A percentile compares a stretch with the other conserved stretches of the same genome.
Conservation (phyloP, 2,329 filamentous ascomycete genomes). For the Aspergillus spinulosporus region DNA sequence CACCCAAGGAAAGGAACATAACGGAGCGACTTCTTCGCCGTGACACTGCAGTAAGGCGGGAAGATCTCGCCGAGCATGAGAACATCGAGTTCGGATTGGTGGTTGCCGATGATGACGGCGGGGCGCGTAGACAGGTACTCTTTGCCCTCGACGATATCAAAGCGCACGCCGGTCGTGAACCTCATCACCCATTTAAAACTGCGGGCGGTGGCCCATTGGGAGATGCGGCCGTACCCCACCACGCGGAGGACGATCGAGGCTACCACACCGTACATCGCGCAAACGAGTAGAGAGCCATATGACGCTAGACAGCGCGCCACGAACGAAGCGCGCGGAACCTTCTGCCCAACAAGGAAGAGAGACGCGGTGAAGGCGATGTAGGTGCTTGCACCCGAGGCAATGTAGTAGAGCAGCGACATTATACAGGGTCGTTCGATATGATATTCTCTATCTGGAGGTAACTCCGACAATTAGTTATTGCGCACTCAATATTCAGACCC, state of each 20-base stretch:
- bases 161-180: conserved; percentile 72
- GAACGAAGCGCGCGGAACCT: conserved; percentile 47
- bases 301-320: conserved; percentile 48
- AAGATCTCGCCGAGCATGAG: conserved; percentile 87
- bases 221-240: conserved; percentile 69
- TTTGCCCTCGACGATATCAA: conserved; percentile 68
- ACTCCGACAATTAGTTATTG: not conserved
- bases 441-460: not conserved
- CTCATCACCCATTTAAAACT: conserved; percentile 79
- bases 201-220: conserved; percentile 82
- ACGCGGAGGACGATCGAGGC: conserved; percentile 71
- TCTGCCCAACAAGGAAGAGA: conserved; percentile 45
- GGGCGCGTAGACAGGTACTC: conserved; percentile 69
- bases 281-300: conserved; percentile 46
- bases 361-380: conserved; percentile 63
- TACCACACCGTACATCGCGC: conserved; percentile 72
- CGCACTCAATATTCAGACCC: not conserved
- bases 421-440: conserved; percentile 19
- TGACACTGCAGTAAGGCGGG: conserved; percentile 87
- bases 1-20: conserved; percentile 82
- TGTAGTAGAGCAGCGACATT: conserved; percentile 64
- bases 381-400: conserved; percentile 61
- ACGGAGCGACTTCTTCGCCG: conserved; percentile 82
- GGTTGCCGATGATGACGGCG: conserved; percentile 89
- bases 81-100: conserved; percentile 95